Evolutionary conservation across 2,329 filamentous ascomycete species (phyloP), one percentile per base, ranked within the genome.

Genomic region (Xylaria sp.): DNA sequence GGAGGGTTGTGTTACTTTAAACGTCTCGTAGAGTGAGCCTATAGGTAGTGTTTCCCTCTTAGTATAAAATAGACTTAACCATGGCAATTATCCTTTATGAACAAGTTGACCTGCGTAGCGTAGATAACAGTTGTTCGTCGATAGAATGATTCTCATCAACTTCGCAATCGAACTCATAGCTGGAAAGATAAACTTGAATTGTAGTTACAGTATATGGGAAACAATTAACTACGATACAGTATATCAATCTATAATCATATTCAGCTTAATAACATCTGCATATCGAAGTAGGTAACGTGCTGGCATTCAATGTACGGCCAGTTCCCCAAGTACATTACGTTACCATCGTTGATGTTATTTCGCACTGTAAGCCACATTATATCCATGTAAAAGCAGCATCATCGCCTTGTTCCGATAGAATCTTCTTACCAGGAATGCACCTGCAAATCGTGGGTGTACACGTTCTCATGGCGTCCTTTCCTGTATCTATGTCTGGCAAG

Each of bases 361-460:
- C 49, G 26, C 31, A 53, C 49, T 33, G 49, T 53, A 17, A 17
- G 49, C 46, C 26, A 53, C 26, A 48, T 26, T 48, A 6, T 26
- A 33, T 57, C 17, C 9, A 58, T n/a, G 38, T 48, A 63, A 36
- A 40, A 33, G 33, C 48, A 40, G 54, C 51, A 44, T 67, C 48
- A 58, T 61, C 65, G 59, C 28, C 44, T 11, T 6, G 46, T 63
- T 59, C 59, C 54, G 66, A 63, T 54, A 48, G 61, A 57, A 49
- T 28, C 56, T 65, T 57, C 62, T 40, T 23, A 15, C 20, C 40
- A 13, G 33, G 28, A 46, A 28, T 7, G 33, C 13, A 28, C 59
- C 48, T 56, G 63, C 65, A 67, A 67, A 63, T 67, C 40, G 60
- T 42, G 46, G 54, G 5, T 11, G 49, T 51, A 33, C 61, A 46